Percentiles rank a stretch among this genome's conserved stretches.
phyloP scores from a whole-genome alignment of 2,329 filamentous ascomycete species.

The Ophiosphaerella herpotricha region DNA sequence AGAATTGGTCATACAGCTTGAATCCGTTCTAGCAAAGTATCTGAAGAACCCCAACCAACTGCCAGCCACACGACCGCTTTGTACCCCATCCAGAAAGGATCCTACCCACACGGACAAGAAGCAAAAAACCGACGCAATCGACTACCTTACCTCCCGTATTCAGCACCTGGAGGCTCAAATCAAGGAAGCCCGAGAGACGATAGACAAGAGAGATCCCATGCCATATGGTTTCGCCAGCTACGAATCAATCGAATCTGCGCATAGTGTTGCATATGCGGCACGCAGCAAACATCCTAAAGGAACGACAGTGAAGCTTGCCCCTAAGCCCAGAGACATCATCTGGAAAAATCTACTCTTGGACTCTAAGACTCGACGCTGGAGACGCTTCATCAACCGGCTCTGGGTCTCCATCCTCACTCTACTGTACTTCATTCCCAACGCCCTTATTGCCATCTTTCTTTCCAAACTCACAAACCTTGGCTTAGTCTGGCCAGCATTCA shows the following conservation, averaged over 20 bases:
- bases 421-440: conserved; percentile 89
- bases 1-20: conserved; percentile 77
- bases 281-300: conserved; percentile 81
- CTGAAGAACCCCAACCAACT: conserved; percentile 83
- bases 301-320: conserved; percentile 76
- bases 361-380: conserved; percentile 70
- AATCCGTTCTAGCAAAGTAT: conserved; percentile 84
- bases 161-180: conserved; percentile 81
- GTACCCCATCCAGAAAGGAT: conserved; percentile 80
- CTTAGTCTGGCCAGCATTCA: conserved; percentile 77
- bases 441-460: conserved; percentile 90
- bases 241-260: conserved; percentile 83
- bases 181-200: conserved; percentile 76
- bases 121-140: conserved; percentile 89
- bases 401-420: conserved; percentile 83
- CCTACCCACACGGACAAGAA: conserved; percentile 62
- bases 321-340: conserved; percentile 87
- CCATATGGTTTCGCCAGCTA: conserved; percentile 95
- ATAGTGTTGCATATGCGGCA: conserved; percentile 80
- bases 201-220: conserved; percentile 88
- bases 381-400: conserved; percentile 76
- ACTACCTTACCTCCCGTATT: conserved; percentile 87
- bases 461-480: conserved; percentile 83
- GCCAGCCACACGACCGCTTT: conserved; percentile 75
- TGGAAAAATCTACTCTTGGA: conserved; percentile 89